A percentile compares a stretch with the other conserved stretches of the same genome.
Conservation (phyloP, 2,329 filamentous ascomycete species). For the Hypoxylon sp. region DNA sequence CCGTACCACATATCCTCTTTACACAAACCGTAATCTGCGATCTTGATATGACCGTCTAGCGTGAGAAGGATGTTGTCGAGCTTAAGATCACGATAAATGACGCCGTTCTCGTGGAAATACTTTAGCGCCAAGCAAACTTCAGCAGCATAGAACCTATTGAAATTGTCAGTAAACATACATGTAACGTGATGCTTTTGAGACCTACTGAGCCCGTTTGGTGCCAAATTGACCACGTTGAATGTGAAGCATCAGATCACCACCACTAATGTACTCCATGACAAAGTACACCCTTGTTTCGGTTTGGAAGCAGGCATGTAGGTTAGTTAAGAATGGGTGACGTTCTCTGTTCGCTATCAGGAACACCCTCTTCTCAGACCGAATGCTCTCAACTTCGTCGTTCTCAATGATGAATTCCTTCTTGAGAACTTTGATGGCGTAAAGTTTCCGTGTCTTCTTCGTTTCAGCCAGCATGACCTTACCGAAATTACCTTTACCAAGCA, state of each 20-base stretch:
- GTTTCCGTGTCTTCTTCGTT: conserved; percentile 89
- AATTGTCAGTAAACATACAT: conserved; percentile 33
- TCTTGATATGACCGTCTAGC: conserved; percentile 97
- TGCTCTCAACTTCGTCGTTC: conserved; percentile 98
- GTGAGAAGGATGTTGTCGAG: conserved; percentile 93
- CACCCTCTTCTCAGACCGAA: conserved; percentile 96
- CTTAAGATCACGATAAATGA: conserved; percentile 98
- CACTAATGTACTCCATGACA: conserved; percentile 99
- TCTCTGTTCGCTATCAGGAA: conserved; percentile 98
- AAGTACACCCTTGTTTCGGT: conserved; percentile 99
- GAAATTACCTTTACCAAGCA: conserved; percentile 98
- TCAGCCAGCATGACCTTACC: conserved; percentile 99
- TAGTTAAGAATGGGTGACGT: conserved; percentile 94
- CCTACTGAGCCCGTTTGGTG: conserved; percentile 93
- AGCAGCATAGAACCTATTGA: conserved; percentile 88
- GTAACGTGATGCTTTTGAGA: conserved; percentile 46
- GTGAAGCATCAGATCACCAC: conserved; percentile 98
- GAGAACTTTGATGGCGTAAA: conserved; percentile 98
- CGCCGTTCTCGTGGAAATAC: conserved; percentile 99
- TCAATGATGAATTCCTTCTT: conserved; percentile 99
- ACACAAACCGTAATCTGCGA: conserved; percentile 98
- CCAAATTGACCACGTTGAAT: conserved; percentile 98
- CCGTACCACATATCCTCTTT: conserved; percentile 99
- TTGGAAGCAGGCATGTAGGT: conserved; percentile 97
- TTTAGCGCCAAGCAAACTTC: conserved; percentile 98